Base-by-base conservation (phyloP, 192 early-diverging fungal species). In the Umbelopsis ramanniana region DNA sequence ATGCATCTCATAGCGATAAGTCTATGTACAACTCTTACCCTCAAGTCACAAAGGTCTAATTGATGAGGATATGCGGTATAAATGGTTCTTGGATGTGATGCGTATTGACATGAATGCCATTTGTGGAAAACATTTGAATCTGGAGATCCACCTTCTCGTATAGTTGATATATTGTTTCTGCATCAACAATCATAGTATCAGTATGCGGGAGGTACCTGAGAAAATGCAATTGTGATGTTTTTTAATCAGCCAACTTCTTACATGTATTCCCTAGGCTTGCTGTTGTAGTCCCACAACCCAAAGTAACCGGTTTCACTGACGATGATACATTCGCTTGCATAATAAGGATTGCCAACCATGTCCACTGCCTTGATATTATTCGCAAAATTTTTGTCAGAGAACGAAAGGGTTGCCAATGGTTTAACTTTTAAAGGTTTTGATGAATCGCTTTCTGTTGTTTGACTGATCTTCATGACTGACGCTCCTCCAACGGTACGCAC, bases 81-180 rank as follows among this genome's bases (percentile, higher is more conserved):
- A 37, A 63, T 37, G 33, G 33, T 29, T 19, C 57, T 26, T 11
- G 57, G 57, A 17, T 63, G 57, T 12, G 57, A 63, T 63, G 57
- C 57, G 33, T 63, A 63, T 63, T 63, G 33, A 37, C 57, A 63
- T 12, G 57, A 63, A n/a, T 37, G 33, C 57, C 57, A 63, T 63
- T 63, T 22, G 17, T 50, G 48, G 5, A 1, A 50, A 3, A 50
- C 48, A n/a, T 50, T 17, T 63, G 8, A 26, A 37, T 35, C 33
- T 35, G 29, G 26, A 38, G 26, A 17, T 63, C 57, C 26, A 35
- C 26, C 33, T 26, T 29, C 3, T 35, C 15, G 33, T 3, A 35
- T 5, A 37, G 24, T 55, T 22, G 53, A 2, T 5, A 50, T 17
- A 50, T 50, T 21, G 6, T 50, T 21, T 10, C 48, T 50, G 15